Evolutionary conservation across 2,329 filamentous ascomycete species (phyloP), one percentile per base, ranked within the genome.

Genomic region (Trichophyton equinum): DNA sequence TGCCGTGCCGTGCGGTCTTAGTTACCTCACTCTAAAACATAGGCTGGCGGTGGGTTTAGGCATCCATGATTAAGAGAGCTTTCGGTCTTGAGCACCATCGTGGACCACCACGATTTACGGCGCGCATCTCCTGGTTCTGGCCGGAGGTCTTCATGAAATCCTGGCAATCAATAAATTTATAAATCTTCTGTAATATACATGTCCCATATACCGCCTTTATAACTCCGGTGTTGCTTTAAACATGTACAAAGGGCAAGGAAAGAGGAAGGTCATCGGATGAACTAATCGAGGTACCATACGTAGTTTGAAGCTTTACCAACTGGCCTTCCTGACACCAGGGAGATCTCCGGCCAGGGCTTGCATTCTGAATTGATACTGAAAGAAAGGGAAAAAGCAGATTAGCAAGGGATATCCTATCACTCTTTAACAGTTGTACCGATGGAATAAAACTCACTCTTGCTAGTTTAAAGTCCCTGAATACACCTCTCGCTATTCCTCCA

Each of bases 271-370:
- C 27, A 22, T 51, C 22, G 20, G 51, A 27, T 30, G 30, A 55
- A 30, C 22, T 18, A 13, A 6, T 15, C 20, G 46, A 22, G 25
- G 13, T 11, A 13, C 20, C n/a, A 51, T n/a, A 36, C 27, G 49
- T 53, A 53, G 3, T 15, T 20, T 22, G 18, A 25, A 9, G 56
- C 22, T 22, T 68, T 89, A 99, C 94, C 94, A 99, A 76, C 89
- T 95, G 57, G 94, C 94, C 80, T 95, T 95, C 81, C 86, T 90
- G 60, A 99, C 94, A 68, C 94, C 94, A 0, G 94, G 92, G 59
- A 99, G 73, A 64, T 89, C 84, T 58, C 94, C 94, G 36, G 82
- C 86, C 64, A 96, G 77, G 18, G 94, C 94, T 74, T 96, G 86
- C 76, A 94, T 79, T 73, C 94, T 84, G 79, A 99, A 99, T 78